These are phyloP conservation scores for Phytophthora hybrid DNA, from an alignment of 352 stramenopile species.

Conservation along the genomic window DNA sequence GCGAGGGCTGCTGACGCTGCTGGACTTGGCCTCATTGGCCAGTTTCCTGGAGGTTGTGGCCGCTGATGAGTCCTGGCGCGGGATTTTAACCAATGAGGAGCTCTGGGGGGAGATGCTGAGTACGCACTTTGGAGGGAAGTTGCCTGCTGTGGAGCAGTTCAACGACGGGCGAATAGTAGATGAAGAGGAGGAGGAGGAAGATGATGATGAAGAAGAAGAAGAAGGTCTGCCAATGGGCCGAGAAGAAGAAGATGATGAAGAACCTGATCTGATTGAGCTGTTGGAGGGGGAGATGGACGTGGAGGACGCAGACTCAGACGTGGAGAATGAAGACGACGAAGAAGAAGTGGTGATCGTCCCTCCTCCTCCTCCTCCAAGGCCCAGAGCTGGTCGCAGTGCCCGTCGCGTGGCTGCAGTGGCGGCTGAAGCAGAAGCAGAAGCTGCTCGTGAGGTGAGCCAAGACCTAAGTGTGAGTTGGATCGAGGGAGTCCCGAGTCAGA, in stretches of 20 bases:
- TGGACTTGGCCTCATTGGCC: constrained; percentile 38
- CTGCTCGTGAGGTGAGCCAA: constrained; percentile 11
- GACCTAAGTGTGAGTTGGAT: constrained; percentile 14
- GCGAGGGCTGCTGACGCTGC: constrained; percentile 30
- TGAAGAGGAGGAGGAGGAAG: constrained; percentile 29
- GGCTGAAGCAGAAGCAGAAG: background rate
- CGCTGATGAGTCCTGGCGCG: constrained; percentile 30
- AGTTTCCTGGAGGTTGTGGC: constrained; percentile 48
- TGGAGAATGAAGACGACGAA: constrained; percentile 15
- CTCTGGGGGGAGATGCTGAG: constrained; percentile 40
- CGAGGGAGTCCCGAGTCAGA: constrained; percentile 27
- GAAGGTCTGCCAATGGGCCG: background rate
- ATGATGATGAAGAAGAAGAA: constrained; percentile 22
- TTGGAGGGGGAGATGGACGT: constrained; percentile 33
- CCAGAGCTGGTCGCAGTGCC: constrained; percentile 4
- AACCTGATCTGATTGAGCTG: constrained; percentile 23
- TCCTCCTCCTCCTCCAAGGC: background rate
- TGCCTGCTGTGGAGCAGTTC: constrained; percentile 33
- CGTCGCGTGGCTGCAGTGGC: background rate
- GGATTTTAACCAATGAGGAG: constrained; percentile 26
- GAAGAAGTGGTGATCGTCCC: constrained; percentile 3
- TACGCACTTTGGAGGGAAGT: constrained; percentile 34
- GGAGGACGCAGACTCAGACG: constrained; percentile 29
- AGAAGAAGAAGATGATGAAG: constrained; percentile 20
- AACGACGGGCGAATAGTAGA: constrained; percentile 29